Conservation (phyloP, 495 filamentous ascomycete genomes). For the Talaromyces ruber region DNA sequence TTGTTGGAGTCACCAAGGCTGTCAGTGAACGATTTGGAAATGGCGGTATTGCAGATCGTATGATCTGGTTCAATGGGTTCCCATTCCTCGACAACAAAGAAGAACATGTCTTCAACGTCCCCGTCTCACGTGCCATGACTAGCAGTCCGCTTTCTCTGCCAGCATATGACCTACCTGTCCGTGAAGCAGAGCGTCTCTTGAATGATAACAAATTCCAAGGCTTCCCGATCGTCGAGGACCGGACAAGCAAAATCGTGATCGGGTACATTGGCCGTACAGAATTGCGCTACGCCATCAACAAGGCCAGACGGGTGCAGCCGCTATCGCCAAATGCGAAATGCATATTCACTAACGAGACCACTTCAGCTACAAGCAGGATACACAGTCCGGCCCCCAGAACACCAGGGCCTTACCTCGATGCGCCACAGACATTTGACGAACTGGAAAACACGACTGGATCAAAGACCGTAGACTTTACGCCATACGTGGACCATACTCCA, state of each 20-base stretch:
- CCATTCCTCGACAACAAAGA: constrained; percentile 98
- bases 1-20: constrained; percentile 94
- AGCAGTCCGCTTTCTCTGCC: constrained; percentile 65
- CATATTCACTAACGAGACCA: constrained; percentile 64
- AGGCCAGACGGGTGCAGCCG: constrained; percentile 67
- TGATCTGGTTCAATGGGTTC: constrained; percentile 99
- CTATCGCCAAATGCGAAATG: constrained; percentile 63
- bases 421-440: constrained; percentile 55
- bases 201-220: constrained; percentile 83
- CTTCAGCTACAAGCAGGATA: constrained; percentile 26
- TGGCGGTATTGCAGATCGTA: constrained; percentile 93
- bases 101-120: constrained; percentile 94
- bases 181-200: constrained; percentile 66
- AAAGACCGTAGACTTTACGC: constrained; percentile 69
- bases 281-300: constrained; percentile 84
- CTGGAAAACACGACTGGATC: constrained; percentile 49
- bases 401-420: constrained; percentile 15
- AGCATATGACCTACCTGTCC: constrained; percentile 63
- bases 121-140: constrained; percentile 90
- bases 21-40: constrained; percentile 87
- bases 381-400: constrained; percentile 21
- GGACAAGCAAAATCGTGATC: constrained; percentile 58
- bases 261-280: constrained; percentile 96
- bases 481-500: constrained; percentile 85
- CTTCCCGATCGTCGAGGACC: constrained; percentile 84